These are phyloP conservation scores for Alternaria longipes DNA, from an alignment of 2,329 filamentous ascomycete genomes.

Conservation along the genomic window DNA sequence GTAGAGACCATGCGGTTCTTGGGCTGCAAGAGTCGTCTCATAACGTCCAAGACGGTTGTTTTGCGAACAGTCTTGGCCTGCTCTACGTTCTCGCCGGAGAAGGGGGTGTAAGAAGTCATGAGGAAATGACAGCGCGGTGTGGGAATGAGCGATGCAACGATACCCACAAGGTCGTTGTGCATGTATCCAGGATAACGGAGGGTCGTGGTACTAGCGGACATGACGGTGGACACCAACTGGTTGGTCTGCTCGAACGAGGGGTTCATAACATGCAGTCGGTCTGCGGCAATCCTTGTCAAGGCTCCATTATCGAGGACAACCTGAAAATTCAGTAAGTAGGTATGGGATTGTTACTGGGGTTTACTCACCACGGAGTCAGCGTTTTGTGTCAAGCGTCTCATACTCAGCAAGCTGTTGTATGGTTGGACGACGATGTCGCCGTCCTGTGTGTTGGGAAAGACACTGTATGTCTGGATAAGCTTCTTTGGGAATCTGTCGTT, in stretches of 20 bases:
- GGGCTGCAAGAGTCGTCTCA: constrained; percentile 92
- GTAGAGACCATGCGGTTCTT: constrained; percentile 99
- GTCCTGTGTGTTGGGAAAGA: constrained; percentile 93
- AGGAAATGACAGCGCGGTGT: constrained; percentile 98
- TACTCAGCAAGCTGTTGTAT: constrained; percentile 94
- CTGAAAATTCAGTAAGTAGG: constrained; percentile 46
- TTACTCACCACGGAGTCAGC: constrained; percentile 84
- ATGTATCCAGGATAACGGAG: constrained; percentile 98
- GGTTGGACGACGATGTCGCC: constrained; percentile 96
- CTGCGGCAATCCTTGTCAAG: constrained; percentile 89
- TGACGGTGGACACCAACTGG: constrained; percentile 92
- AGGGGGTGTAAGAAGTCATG: constrained; percentile 98
- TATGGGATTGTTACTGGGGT: not conserved
- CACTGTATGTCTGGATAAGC: constrained; percentile 98
- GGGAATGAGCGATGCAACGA: constrained; percentile 93
- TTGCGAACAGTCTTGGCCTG: constrained; percentile 98
- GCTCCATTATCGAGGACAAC: constrained; percentile 96
- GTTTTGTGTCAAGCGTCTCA: constrained; percentile 91
- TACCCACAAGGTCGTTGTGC: constrained; percentile 99
- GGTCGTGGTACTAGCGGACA: constrained; percentile 97
- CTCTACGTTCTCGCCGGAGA: constrained; percentile 94
- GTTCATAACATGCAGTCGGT: constrained; percentile 92
- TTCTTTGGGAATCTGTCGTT: constrained; percentile 99
- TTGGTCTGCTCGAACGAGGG: constrained; percentile 98
- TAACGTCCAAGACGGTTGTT: constrained; percentile 96